Evolutionary conservation across 225 moss, liverwort and hornwort species (phyloP).

Genomic region (Sphagnum tenellum): DNA sequence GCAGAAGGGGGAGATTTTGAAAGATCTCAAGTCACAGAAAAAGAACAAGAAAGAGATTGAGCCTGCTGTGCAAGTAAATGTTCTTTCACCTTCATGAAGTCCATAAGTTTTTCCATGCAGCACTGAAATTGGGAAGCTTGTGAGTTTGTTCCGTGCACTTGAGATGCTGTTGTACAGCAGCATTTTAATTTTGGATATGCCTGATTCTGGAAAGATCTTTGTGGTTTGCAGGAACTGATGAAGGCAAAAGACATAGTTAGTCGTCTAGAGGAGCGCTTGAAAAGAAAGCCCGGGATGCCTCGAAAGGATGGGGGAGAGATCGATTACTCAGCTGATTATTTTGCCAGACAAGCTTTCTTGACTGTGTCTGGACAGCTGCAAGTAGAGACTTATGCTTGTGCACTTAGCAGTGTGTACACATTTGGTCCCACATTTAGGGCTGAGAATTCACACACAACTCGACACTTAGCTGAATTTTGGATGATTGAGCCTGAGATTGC

Average conservation of each 20-base stretch:
- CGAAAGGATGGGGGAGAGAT: constrained; percentile 59
- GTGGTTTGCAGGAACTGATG: constrained; percentile 24
- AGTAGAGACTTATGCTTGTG: constrained; percentile 86
- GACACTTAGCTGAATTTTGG: constrained; percentile 97
- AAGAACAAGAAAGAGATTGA: constrained; percentile 46
- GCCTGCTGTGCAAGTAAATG: constrained; percentile 26
- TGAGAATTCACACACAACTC: constrained; percentile 85
- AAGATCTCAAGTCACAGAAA: constrained; percentile 43
- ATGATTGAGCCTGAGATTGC: constrained; percentile 99
- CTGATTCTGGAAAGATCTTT: too few relatives aligned
- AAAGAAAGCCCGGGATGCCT: constrained; percentile 62
- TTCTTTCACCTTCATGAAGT: too few relatives aligned
- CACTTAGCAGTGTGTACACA: constrained; percentile 84
- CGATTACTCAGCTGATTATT: constrained; percentile 74
- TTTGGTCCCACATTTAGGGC: constrained; percentile 96
- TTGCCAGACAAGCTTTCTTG: constrained; percentile 74
- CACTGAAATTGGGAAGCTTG: too few relatives aligned
- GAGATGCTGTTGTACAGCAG: too few relatives aligned
- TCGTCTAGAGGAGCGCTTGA: constrained; percentile 29
- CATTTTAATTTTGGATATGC: too few relatives aligned
- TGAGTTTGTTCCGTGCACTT: too few relatives aligned
- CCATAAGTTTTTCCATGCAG: not conserved
- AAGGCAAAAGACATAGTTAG: constrained; percentile 33
- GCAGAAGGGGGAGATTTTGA: constrained; percentile 30
- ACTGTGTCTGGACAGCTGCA: constrained; percentile 96